These are phyloP conservation scores for Pythium coloratum DNA, from an alignment of 352 stramenopile species.

Conservation along the genomic window DNA sequence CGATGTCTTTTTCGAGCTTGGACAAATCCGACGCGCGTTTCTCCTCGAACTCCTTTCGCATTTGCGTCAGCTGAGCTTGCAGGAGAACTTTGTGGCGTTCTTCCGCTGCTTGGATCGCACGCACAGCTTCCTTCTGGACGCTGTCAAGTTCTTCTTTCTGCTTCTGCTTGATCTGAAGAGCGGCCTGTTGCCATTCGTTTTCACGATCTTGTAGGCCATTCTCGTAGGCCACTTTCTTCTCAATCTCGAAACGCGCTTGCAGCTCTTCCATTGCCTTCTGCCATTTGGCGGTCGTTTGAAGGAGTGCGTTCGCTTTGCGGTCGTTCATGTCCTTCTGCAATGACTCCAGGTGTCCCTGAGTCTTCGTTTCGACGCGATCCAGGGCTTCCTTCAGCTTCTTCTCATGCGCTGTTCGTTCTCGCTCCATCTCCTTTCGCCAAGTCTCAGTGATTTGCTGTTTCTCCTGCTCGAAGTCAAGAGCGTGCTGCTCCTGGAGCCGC, in stretches of 20 bases:
- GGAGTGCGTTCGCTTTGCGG: constrained; percentile 48
- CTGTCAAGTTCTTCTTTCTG: constrained; percentile 68
- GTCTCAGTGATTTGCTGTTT: constrained; percentile 25
- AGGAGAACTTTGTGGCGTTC: constrained; percentile 58
- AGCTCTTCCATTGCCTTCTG: constrained; percentile 68
- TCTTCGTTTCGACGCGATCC: constrained; percentile 35
- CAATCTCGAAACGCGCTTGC: constrained; percentile 56
- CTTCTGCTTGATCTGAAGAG: constrained; percentile 66
- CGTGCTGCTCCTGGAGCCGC: constrained; percentile 18
- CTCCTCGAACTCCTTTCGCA: constrained; percentile 38
- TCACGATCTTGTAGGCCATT: constrained; percentile 68
- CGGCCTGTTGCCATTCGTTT: constrained; percentile 74
- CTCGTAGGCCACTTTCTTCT: constrained; percentile 64
- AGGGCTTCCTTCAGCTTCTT: constrained; percentile 37
- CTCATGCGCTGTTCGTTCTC: constrained; percentile 30
- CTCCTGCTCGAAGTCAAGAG: constrained; percentile 33
- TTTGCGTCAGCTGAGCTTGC: constrained; percentile 35
- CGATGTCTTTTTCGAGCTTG: constrained; percentile 5
- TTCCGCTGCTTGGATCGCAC: constrained; percentile 64
- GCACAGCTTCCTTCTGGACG: constrained; percentile 60
- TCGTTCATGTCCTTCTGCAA: constrained; percentile 71
- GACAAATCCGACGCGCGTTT: constrained; percentile 28
- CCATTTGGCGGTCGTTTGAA: constrained; percentile 75
- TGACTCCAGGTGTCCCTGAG: constrained; percentile 32
- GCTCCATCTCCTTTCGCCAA: constrained; percentile 41